phyloP scores from a whole-genome alignment of 495 filamentous ascomycete genomes.

The Penicillium cinerascens region DNA sequence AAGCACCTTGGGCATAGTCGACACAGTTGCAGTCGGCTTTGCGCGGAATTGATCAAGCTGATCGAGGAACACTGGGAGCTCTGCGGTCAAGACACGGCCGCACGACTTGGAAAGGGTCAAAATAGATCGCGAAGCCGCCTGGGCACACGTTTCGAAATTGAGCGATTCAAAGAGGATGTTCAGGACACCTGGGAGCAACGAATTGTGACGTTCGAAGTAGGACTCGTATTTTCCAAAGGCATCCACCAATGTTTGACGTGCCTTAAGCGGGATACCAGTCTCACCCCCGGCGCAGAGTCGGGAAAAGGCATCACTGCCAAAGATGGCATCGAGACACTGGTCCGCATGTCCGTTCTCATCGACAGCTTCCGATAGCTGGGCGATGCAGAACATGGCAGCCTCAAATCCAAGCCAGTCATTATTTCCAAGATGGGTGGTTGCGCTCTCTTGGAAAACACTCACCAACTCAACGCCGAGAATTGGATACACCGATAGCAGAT shows the following conservation, averaged over 20 bases:
- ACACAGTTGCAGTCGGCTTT: constrained; percentile 58
- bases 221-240: constrained; percentile 74
- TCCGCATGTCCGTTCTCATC: constrained; percentile 65
- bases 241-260: constrained; percentile 73
- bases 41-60: constrained; percentile 66
- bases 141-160: constrained; percentile 60
- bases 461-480: constrained; percentile 66
- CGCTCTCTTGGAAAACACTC: constrained; percentile 62
- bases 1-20: constrained; percentile 75
- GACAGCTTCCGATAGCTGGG: constrained; percentile 69
- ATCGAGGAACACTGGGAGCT: constrained; percentile 72
- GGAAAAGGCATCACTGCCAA: constrained; percentile 57
- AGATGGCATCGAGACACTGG: constrained; percentile 63
- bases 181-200: constrained; percentile 69
- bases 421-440: constrained; percentile 53
- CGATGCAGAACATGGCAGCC: constrained; percentile 74
- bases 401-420: constrained; percentile 76
- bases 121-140: constrained; percentile 77
- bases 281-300: constrained; percentile 51
- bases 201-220: constrained; percentile 73
- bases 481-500: constrained; percentile 72
- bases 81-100: constrained; percentile 61
- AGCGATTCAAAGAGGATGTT: constrained; percentile 80
- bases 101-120: constrained; percentile 76
- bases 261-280: constrained; percentile 56